These are phyloP conservation scores for Diaporthe vexans DNA, from an alignment of 2,329 filamentous ascomycete species.

Conservation along the genomic window DNA sequence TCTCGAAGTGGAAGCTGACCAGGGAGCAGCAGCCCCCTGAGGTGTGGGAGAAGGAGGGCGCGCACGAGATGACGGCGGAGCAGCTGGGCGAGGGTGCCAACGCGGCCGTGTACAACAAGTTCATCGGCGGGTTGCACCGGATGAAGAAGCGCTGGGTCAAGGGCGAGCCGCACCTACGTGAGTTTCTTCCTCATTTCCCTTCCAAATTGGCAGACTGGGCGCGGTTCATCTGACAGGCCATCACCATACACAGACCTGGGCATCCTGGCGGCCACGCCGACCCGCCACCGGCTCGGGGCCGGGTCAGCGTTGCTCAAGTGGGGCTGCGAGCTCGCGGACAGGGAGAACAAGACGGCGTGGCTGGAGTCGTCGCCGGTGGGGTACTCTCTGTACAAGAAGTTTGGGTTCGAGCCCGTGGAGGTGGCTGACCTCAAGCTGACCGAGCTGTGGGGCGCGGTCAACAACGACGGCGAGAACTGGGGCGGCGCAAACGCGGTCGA, in stretches of 20 bases:
- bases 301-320: constrained; percentile 47
- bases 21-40: constrained; percentile 44
- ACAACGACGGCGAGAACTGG: constrained; percentile 46
- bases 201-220: neutral
- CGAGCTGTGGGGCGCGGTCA: constrained; percentile 29
- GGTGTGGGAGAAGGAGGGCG: constrained; percentile 49
- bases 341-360: constrained; percentile 44
- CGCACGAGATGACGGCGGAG: constrained; percentile 41
- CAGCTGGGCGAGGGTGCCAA: constrained; percentile 45
- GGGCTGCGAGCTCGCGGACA: constrained; percentile 48
- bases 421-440: constrained; percentile 44
- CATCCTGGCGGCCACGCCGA: constrained; percentile 45
- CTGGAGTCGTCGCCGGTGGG: constrained; percentile 49
- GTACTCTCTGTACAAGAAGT: constrained; percentile 48
- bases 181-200: constrained; percentile 36
- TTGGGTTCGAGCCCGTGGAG: constrained; percentile 48
- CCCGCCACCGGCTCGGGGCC: constrained; percentile 47
- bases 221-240: neutral
- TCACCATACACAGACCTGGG: constrained; percentile 41
- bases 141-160: constrained; percentile 42
- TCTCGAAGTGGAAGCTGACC: constrained; percentile 47
- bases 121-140: constrained; percentile 46
- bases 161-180: constrained; percentile 48
- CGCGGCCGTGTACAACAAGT: constrained; percentile 44
- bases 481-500: constrained; percentile 45